These are phyloP conservation scores for Apium graveolens DNA, from an alignment of 129 eudicot genomes.

Conservation along the genomic window DNA sequence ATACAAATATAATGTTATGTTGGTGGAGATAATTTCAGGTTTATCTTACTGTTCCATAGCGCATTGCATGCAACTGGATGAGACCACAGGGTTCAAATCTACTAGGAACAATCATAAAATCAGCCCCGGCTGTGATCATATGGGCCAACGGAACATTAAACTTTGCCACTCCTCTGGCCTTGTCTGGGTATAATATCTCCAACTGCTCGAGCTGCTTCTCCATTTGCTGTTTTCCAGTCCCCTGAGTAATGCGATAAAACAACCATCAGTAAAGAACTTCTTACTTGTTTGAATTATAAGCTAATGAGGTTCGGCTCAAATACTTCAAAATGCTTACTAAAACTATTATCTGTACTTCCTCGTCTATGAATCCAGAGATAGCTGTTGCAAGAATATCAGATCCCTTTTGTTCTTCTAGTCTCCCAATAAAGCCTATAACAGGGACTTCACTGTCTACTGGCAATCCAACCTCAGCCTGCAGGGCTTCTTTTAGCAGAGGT, in stretches of 20 bases:
- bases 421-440: constrained; percentile 57
- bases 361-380: constrained; percentile 39
- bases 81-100: no score
- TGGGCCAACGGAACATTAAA: no score
- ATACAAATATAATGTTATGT: no score
- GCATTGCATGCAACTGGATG: no score
- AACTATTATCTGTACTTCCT: constrained; percentile 47
- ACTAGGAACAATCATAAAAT: no score
- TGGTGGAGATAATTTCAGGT: no score
- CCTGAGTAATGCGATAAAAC: neutral
- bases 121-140: no score
- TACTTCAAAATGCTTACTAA: constrained; percentile 35
- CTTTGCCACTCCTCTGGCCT: no score
- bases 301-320: neutral
- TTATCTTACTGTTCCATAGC: no score
- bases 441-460: constrained; percentile 44
- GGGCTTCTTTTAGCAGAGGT: constrained; percentile 51
- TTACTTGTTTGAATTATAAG: neutral
- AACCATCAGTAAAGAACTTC: neutral
- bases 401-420: constrained; percentile 69
- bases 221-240: no score
- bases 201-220: no score
- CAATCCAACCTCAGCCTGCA: constrained; percentile 63
- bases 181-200: no score
- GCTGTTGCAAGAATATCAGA: constrained; percentile 63